Evolutionary conservation across 2,329 filamentous ascomycete genomes (phyloP), one percentile per base, ranked within the genome.

Genomic region (Neofusicoccum sp.): DNA sequence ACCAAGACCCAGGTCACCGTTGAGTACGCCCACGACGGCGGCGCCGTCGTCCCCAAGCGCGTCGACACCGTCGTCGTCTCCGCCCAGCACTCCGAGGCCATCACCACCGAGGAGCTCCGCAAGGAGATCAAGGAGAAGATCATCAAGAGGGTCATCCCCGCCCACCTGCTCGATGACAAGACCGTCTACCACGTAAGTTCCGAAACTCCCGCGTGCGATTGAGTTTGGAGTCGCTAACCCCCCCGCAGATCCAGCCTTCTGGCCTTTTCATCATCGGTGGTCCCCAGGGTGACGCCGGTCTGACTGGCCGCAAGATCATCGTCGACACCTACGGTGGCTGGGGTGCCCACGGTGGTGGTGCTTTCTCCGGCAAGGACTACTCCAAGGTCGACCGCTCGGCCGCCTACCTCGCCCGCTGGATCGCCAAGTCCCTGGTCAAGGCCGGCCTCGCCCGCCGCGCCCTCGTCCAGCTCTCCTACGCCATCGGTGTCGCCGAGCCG

Each of bases 361-460:
- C 95, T 80, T 99, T 99, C 91, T 98, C 95, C 75, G 95, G 95
- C 76, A 99, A 99, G 90, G 95, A 99, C 81, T 99, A 97, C 89
- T 97, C 93, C 87, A 99, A 99, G 88, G 95, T 99, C 82, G 95
- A 99, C 79, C 92, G 95, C 74, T 98, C 95, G 61, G 95, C 95
- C 70, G 95, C 95, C 76, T 99, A 99, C 84, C 89, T 98, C 72
- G 93, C 87, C 71, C 93, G 95, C 79, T 99, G 95, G 95, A 93
- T 99, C 80, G 95, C 95, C 83, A 99, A 99, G 88, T 99, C 95
- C 45, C 87, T 99, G 69, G 92, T 99, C 72, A 83, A 88, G 74
- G 91, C 94, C 73, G 89, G 90, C 74, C 90, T 99, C 67, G 91
- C 91, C 74, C 93, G 95, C 76, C 93, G 95, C 80, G 91, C 88